Base-by-base conservation (phyloP, 768 basidiomycete species). In the Boletus sp. region DNA sequence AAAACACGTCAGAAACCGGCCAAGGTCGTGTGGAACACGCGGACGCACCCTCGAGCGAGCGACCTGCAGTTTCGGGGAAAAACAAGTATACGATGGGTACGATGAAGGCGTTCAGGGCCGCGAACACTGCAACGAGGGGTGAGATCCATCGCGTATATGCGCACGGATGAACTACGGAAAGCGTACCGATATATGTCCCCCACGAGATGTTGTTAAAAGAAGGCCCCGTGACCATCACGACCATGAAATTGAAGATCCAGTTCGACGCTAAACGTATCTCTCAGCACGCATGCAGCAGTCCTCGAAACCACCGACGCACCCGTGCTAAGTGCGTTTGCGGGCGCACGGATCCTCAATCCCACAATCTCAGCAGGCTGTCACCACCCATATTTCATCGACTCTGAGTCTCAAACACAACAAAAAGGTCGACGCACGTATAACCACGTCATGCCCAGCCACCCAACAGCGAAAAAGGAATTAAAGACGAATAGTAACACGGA, bases 361-460 rank as follows among this genome's bases (percentile, higher is more conserved):
- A 83, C 83, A 24, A 87, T 83, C 67, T 88, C 86, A 17, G 84
- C 85, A 57, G 86, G 84, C 79, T 86, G 55, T 24, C 24, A 24
- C 15, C 48, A 42, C 20, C 18, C 3, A 42, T 42, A 24, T 14
- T 20, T 35, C 20, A 36, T 18, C 11, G 3, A 33, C 7, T 45
- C 2, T 24, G n/a, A 41, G 12, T 14, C 33, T 20, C 2, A 18
- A 6, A 51, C 2, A 10, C 7, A n/a, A 32, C 2, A 35, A 47
- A 10, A 5, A 7, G 18, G 33, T 35, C 17, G 29, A 74, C 82
- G 65, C 58, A 83, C 83, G 62, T 85, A 86, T 57, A 88, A 73
- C 84, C 85, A 87, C 1, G 86, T 84, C 80, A 86, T 84, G 17
- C 85, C 84, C 41, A 87, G 68, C 85, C 85, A 89, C 0, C 86